A percentile compares a stretch with the other conserved stretches of the same genome.
Conservation (phyloP, 257 asterid genomes). For the Solanum appendiculatum region DNA sequence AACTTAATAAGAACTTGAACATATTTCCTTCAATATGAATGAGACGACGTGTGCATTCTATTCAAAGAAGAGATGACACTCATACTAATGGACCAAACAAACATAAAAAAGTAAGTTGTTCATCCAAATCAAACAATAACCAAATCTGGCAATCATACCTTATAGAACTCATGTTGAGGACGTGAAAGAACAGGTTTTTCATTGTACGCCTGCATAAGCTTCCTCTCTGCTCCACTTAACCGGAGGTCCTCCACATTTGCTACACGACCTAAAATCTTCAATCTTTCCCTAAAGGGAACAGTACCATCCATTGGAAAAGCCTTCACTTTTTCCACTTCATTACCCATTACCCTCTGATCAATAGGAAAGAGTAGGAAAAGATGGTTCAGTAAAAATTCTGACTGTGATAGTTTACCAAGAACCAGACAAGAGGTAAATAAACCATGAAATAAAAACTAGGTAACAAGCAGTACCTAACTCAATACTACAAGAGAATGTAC, state of each 20-base stretch:
- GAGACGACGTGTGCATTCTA: not conserved
- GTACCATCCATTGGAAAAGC: conserved; percentile 37
- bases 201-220: conserved; percentile 83
- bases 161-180: conserved; percentile 85
- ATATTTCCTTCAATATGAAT: not conserved
- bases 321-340: conserved; percentile 71
- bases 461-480: not conserved
- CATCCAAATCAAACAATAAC: not conserved
- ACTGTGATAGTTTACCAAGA: not conserved
- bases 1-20: not conserved
- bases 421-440: not conserved
- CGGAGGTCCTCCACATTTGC: conserved; percentile 84
- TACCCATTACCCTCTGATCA: conserved; percentile 57
- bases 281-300: not conserved
- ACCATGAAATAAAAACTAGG: not conserved
- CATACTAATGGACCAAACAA: not conserved
- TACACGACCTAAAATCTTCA: conserved; percentile 79
- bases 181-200: conserved; percentile 98
- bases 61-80: not conserved
- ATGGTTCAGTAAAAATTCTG: not conserved
- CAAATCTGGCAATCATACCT: conserved; percentile 15
- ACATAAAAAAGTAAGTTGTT: not conserved
- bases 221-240: conserved; percentile 82
- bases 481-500: not conserved
- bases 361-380: not conserved